Percentiles rank a stretch among this genome's conserved stretches.
Conservation (phyloP, 192 early-diverging fungal genomes). For the Helicostylum pulchrum region DNA sequence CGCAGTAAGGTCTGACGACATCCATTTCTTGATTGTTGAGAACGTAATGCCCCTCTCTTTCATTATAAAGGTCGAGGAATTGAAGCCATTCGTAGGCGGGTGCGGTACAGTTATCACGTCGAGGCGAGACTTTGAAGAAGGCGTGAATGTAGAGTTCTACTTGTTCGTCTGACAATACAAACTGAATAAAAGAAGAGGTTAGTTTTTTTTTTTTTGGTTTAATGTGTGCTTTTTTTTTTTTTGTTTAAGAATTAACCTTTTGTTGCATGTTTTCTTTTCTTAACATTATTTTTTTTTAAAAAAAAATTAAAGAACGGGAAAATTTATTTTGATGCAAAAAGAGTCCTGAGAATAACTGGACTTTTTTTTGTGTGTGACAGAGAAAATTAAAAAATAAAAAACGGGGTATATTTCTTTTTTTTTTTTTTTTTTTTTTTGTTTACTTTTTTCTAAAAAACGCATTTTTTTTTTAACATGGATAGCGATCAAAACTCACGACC, state of each 20-base stretch:
- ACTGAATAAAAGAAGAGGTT: no score
- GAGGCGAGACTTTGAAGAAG: neutral
- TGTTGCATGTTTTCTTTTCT: no score
- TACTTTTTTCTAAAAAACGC: neutral
- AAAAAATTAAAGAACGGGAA: no score
- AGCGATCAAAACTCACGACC: neutral
- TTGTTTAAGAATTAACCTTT: no score
- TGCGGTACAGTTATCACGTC: neutral
- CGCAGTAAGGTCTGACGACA: slow-evolving; percentile 23
- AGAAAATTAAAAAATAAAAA: no score
- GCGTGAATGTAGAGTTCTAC: neutral
- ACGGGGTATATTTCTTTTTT: neutral
- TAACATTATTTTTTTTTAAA: no score
- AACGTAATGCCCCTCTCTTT: slow-evolving; percentile 9
- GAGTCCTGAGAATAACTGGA: no score
- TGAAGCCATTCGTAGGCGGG: slow-evolving; percentile 4
- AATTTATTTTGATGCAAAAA: no score
- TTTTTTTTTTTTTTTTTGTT: neutral
- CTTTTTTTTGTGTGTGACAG: no score
- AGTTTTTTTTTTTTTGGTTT: no score
- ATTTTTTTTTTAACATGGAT: neutral
- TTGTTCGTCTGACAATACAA: no score
- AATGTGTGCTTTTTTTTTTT: no score
- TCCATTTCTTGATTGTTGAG: slow-evolving; percentile 25
- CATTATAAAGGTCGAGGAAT: slow-evolving; percentile 24